These are phyloP conservation scores for Cyclotella cryptica DNA, from an alignment of 108 stramenopile genomes.

Conservation along the genomic window DNA sequence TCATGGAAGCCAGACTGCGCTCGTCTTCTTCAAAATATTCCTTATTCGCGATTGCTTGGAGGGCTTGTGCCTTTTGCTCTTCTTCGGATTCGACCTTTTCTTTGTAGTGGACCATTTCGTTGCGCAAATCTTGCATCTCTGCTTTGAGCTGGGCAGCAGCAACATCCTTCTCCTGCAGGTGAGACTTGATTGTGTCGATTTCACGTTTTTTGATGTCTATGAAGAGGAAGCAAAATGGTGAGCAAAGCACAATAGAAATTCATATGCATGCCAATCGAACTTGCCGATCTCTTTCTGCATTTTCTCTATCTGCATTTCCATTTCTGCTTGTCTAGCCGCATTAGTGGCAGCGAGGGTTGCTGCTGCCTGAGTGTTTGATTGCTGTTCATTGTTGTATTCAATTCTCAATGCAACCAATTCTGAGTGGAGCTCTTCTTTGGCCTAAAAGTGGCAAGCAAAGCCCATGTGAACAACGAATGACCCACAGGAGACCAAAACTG, in stretches of 20 bases:
- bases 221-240: background rate
- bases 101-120: constrained; percentile 42
- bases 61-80: constrained; percentile 36
- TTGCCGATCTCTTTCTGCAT: constrained; percentile 49
- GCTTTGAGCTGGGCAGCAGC: constrained; percentile 14
- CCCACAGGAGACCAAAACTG: background rate
- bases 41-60: constrained; percentile 36
- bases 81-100: constrained; percentile 28
- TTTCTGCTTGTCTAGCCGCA: constrained; percentile 51
- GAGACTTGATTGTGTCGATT: constrained; percentile 49
- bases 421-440: constrained; percentile 25
- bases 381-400: constrained; percentile 39
- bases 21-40: constrained; percentile 50
- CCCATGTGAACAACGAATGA: background rate
- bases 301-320: constrained; percentile 53
- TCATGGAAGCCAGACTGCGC: constrained; percentile 2
- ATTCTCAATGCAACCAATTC: constrained; percentile 33
- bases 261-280: background rate
- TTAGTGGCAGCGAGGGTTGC: constrained; percentile 54
- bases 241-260: background rate
- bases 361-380: constrained; percentile 48
- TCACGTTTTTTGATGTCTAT: constrained; percentile 36
- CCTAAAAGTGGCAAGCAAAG: background rate
- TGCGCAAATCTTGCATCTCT: constrained; percentile 32
- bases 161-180: constrained; percentile 32